phyloP scores from a whole-genome alignment of 2,329 filamentous ascomycete species.

The Trichoderma semiorbis region DNA sequence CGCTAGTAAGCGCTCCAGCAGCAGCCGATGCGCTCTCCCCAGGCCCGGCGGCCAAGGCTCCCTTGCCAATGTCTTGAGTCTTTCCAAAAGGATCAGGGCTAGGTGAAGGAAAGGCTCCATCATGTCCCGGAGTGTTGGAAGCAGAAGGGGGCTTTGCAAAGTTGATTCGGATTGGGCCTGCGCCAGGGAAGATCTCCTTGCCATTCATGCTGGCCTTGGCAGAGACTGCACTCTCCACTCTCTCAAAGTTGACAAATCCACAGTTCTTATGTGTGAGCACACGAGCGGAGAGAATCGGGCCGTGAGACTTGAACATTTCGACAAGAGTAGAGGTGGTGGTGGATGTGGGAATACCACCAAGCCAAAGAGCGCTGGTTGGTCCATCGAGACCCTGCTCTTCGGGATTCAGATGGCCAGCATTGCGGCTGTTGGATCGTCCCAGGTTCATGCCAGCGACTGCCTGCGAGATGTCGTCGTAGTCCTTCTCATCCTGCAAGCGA shows the following conservation, averaged over 20 bases:
- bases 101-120: slow-evolving; percentile 82
- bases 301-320: slow-evolving; percentile 93
- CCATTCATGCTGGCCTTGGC: slow-evolving; percentile 87
- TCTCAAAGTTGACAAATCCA: slow-evolving; percentile 97
- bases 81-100: slow-evolving; percentile 81
- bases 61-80: slow-evolving; percentile 44
- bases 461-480: slow-evolving; percentile 76
- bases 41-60: slow-evolving; percentile 29
- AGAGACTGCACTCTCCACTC: slow-evolving; percentile 81
- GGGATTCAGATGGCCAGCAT: slow-evolving; percentile 63
- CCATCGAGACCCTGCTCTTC: slow-evolving; percentile 82
- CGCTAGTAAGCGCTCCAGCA: slow-evolving; percentile 28
- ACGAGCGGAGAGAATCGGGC: slow-evolving; percentile 83
- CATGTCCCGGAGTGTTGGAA: slow-evolving; percentile 83
- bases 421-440: slow-evolving; percentile 60
- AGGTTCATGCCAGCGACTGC: slow-evolving; percentile 80
- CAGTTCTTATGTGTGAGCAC: slow-evolving; percentile 99
- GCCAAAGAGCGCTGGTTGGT: slow-evolving; percentile 91
- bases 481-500: slow-evolving; percentile 67
- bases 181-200: slow-evolving; percentile 97
- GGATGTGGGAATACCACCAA: slow-evolving; percentile 94
- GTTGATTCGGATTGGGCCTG: slow-evolving; percentile 90
- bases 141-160: slow-evolving; percentile 94
- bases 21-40: slow-evolving; percentile 36
- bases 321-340: slow-evolving; percentile 93